Conservation (phyloP, 768 basidiomycete species). For the Hypsizygus marmoreus region DNA sequence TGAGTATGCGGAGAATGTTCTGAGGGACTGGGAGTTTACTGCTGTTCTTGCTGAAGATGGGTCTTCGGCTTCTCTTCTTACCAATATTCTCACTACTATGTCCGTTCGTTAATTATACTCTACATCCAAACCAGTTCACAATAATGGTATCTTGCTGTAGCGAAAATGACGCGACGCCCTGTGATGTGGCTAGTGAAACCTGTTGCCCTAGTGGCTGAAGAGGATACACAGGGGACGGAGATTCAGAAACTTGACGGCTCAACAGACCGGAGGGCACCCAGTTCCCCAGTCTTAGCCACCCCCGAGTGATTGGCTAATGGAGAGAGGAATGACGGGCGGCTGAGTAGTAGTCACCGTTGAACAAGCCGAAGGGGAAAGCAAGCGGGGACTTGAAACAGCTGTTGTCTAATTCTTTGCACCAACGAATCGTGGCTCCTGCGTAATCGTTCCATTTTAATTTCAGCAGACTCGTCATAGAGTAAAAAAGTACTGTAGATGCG, state of each 20-base stretch:
- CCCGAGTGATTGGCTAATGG: constrained; percentile 71
- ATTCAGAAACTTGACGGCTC: constrained; percentile 24
- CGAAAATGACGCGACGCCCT: no score
- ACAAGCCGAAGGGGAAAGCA: constrained; percentile 56
- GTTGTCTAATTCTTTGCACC: constrained; percentile 63
- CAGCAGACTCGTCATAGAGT: background rate
- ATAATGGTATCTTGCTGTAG: no score
- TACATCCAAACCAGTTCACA: no score
- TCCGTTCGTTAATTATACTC: no score
- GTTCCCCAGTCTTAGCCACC: constrained; percentile 51
- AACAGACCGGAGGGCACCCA: constrained; percentile 38
- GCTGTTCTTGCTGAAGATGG: no score
- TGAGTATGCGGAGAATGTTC: no score
- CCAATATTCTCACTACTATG: no score
- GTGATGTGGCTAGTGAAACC: constrained; percentile 78
- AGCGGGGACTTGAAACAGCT: constrained; percentile 60
- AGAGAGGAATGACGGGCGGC: constrained; percentile 77
- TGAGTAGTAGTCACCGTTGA: constrained; percentile 67
- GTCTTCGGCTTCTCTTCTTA: no score
- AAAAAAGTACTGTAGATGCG: constrained; percentile 1
- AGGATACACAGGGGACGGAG: constrained; percentile 43
- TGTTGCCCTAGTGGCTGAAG: constrained; percentile 34
- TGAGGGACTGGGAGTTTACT: no score
- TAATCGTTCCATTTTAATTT: background rate
- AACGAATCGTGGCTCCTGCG: constrained; percentile 46